phyloP scores from a whole-genome alignment of 1,284 basidiomycete genomes.

The Bondarzewia mesenterica region DNA sequence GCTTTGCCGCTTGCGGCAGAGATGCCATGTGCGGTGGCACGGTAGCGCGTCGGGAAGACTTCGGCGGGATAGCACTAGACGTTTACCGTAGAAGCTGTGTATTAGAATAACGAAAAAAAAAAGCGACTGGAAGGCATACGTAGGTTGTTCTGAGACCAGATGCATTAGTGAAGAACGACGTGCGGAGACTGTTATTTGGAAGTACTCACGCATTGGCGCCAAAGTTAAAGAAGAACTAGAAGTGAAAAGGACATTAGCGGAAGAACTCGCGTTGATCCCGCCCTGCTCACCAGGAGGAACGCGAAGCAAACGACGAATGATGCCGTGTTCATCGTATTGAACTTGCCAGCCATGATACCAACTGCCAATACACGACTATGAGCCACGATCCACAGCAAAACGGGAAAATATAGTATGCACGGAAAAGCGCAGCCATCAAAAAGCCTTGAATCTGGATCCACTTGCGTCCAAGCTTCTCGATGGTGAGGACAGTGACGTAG shows the following conservation, averaged over 20 bases:
- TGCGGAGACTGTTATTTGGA: background rate
- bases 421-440: constrained; percentile 58
- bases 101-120: background rate
- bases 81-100: constrained; percentile 9
- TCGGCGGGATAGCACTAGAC: constrained; percentile 67
- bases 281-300: constrained; percentile 35
- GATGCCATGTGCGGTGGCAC: constrained; percentile 70
- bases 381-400: background rate
- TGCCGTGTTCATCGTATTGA: constrained; percentile 51
- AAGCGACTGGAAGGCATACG: constrained; percentile 27
- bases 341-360: constrained; percentile 57
- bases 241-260: background rate
- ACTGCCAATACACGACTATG: constrained; percentile 27
- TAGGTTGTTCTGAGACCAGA: constrained; percentile 41
- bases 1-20: constrained; percentile 29
- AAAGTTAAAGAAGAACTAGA: constrained; percentile 69
- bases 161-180: constrained; percentile 2
- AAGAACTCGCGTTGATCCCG: background rate
- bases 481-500: constrained; percentile 59
- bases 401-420: constrained; percentile 28
- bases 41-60: constrained; percentile 83
- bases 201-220: constrained; percentile 76
- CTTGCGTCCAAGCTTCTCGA: constrained; percentile 68
- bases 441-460: constrained; percentile 78
- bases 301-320: constrained; percentile 70